A percentile compares a stretch with the other conserved stretches of the same genome.
phyloP scores from a whole-genome alignment of 805 yeast genomes.

The Saturnispora hagleri region DNA sequence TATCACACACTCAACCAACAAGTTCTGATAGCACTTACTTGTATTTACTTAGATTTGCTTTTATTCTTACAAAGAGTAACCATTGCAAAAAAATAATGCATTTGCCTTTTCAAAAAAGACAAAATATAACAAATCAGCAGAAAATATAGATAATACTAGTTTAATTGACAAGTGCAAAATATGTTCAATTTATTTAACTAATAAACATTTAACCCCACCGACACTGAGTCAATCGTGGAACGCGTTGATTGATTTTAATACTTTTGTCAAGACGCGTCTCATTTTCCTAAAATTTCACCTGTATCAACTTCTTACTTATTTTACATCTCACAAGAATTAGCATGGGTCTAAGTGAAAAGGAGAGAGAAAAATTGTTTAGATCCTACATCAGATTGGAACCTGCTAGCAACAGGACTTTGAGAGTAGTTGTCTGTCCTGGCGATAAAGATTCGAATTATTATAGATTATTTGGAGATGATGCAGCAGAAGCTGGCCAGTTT shows the following conservation, averaged over 20 bases:
- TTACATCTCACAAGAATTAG: not conserved
- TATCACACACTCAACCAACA: too few species aligned
- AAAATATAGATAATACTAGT: too few species aligned
- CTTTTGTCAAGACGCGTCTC: not conserved
- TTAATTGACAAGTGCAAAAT: too few species aligned
- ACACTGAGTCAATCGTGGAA: not conserved
- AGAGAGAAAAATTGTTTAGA: constrained; percentile 6
- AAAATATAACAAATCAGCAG: too few species aligned
- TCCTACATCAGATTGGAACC: constrained; percentile 38
- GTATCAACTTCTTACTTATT: not conserved
- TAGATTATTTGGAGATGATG: constrained; percentile 65
- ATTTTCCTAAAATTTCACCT: not conserved
- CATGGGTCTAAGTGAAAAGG: constrained; percentile 18
- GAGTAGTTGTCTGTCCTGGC: constrained; percentile 40
- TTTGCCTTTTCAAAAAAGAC: too few species aligned
- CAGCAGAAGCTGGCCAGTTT: constrained; percentile 70
- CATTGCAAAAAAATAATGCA: too few species aligned
- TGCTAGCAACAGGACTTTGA: constrained; percentile 41
- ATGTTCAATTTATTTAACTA: too few species aligned
- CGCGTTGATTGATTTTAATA: not conserved
- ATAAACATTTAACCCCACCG: too few species aligned
- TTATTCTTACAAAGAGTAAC: too few species aligned
- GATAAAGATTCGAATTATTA: constrained; percentile 72
- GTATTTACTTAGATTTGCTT: too few species aligned
- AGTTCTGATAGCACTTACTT: too few species aligned